Evolutionary conservation across 441 rosid species (phyloP).

Genomic region (Adansonia grandidieri): DNA sequence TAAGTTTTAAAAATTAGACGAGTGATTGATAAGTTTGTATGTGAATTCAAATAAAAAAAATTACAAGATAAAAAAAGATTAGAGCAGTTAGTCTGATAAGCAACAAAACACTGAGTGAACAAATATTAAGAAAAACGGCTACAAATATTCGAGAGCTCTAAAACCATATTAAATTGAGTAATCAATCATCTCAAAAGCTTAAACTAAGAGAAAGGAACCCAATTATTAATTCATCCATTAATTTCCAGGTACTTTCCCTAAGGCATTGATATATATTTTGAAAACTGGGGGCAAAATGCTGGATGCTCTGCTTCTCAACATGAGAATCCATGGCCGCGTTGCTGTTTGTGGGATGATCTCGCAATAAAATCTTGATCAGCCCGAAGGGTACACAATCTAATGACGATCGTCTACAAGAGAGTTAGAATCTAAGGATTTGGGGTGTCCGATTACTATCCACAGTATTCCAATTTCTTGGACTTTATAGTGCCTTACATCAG

Average conservation of each 20-base stretch:
- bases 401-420: constrained; percentile 34
- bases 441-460: constrained; percentile 29
- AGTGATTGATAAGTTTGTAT: too few species aligned
- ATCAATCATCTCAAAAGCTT: too few species aligned
- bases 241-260: constrained; percentile 47
- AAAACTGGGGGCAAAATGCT: constrained; percentile 63
- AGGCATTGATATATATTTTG: constrained; percentile 62
- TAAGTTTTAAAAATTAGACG: too few species aligned
- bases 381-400: constrained; percentile 45
- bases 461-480: constrained; percentile 43
- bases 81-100: too few species aligned
- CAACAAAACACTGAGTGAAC: too few species aligned
- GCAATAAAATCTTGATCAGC: constrained; percentile 50
- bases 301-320: constrained; percentile 57
- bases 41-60: too few species aligned
- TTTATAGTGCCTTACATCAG: constrained; percentile 44
- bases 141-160: too few species aligned
- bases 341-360: constrained; percentile 62
- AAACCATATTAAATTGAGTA: too few species aligned
- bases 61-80: too few species aligned
- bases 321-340: constrained; percentile 47
- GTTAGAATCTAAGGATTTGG: constrained; percentile 46
- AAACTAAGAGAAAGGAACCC: too few species aligned
- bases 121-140: too few species aligned
- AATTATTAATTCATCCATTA: background rate